Evolutionary conservation across 2,329 filamentous ascomycete genomes (phyloP), one percentile per base, ranked within the genome.

Genomic region (Sclerotinia glacialis): DNA sequence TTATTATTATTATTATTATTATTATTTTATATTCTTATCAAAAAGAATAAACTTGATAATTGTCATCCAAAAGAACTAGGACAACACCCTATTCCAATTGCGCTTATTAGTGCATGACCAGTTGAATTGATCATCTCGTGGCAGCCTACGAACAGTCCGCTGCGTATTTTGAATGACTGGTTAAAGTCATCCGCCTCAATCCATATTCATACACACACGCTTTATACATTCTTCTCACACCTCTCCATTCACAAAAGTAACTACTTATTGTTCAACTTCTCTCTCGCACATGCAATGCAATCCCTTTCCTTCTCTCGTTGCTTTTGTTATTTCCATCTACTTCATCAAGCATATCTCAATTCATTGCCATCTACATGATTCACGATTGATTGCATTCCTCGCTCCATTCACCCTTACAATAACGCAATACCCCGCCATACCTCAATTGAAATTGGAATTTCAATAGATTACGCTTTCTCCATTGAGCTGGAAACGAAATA

Each of bases 401-500:
- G 58, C 47, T 64, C n/a, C 31, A 58, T 71, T 68, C 63, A 68
- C 34, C 63, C 34, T 40, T 55, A 60, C 64, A 54, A 66, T 67
- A 67, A 46, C 49, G 26, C 66, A 69, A 49, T 50, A 44, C 58
- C 62, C 54, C 53, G 42, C 47, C 67, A 58, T 66, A n/a, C 34
- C 34, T 46, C 63, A 53, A 64, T 47, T 64, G 62, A 64, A 64
- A 37, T 47, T 28, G 4, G 26, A 21, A 18, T 42, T 47, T 49
- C 64, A 54, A 55, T 58, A 63, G 46, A 68, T 55, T 52, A 47
- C 65, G 26, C 68, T 26, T 26, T 23, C 68, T 70, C 67, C 69
- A 72, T 73, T 72, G 70, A 71, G 71, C 70, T 72, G 69, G 69
- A 68, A 66, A 59, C 63, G 66, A 67, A 58, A 40, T 14, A 16